Evolutionary conservation across 2,329 filamentous ascomycete species (phyloP).

Genomic region (Orbilia quercus): DNA sequence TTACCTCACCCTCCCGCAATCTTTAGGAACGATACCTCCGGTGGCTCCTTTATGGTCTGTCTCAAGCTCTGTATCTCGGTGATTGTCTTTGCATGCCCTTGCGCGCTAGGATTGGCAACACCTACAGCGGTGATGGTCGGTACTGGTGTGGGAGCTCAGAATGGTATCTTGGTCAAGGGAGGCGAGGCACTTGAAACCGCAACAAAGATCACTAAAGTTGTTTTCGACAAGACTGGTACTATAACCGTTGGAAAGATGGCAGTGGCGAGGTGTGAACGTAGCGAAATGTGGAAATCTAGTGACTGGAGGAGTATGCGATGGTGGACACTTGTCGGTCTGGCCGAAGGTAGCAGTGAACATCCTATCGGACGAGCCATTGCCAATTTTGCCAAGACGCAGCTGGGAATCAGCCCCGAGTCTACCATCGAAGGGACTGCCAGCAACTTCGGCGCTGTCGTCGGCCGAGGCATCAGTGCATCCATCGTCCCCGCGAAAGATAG

Average conservation of each 20-base stretch:
- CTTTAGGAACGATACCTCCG: constrained; percentile 81
- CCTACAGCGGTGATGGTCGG: constrained; percentile 99
- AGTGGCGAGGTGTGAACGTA: constrained; percentile 77
- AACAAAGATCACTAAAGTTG: constrained; percentile 87
- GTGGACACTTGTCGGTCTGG: constrained; percentile 96
- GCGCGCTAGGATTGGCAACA: constrained; percentile 92
- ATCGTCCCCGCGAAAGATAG: constrained; percentile 82
- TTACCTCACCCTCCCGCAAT: constrained; percentile 86
- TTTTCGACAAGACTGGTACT: constrained; percentile 96
- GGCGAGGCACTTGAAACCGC: constrained; percentile 90
- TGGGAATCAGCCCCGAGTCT: constrained; percentile 77
- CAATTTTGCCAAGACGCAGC: constrained; percentile 76
- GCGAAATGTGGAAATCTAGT: constrained; percentile 75
- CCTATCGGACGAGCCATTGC: constrained; percentile 92
- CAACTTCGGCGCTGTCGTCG: constrained; percentile 84
- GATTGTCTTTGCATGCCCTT: constrained; percentile 97
- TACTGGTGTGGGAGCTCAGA: constrained; percentile 93
- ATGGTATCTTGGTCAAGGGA: constrained; percentile 97
- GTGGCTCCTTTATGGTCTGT: constrained; percentile 95
- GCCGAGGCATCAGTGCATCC: constrained; percentile 82
- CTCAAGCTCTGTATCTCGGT: constrained; percentile 97
- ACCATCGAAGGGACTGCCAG: constrained; percentile 84
- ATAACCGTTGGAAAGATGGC: constrained; percentile 96
- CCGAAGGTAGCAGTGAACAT: constrained; percentile 95
- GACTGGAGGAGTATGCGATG: constrained; percentile 79